phyloP scores from a whole-genome alignment of 345 rosid genomes.

The Populus nigra region DNA sequence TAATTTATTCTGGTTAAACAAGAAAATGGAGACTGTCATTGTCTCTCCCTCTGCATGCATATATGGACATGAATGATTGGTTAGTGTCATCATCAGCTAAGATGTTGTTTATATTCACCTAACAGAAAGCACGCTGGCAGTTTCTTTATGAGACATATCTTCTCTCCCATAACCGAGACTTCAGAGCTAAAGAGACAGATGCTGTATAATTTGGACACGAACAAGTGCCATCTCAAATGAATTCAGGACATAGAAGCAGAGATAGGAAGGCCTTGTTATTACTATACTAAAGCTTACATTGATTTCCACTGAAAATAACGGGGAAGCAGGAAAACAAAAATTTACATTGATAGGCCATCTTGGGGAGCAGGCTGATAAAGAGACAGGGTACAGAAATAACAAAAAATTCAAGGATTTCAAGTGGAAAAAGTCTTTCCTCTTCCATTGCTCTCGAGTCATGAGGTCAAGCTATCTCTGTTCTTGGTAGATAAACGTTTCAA shows the following conservation, averaged over 20 bases:
- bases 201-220: neutral
- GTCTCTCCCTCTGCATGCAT: neutral
- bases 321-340: conserved; percentile 1
- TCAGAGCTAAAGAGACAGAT: neutral
- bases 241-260: neutral
- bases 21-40: neutral
- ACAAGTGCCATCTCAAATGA: neutral
- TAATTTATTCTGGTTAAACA: neutral
- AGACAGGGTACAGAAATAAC: neutral
- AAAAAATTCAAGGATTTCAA: neutral
- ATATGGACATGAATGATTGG: neutral
- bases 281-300: conserved; percentile 25
- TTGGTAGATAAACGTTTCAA: conserved; percentile 74
- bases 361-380: conserved; percentile 9
- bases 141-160: neutral
- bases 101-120: neutral
- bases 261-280: neutral
- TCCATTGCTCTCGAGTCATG: conserved; percentile 7
- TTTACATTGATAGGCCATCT: conserved; percentile 20
- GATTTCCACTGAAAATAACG: conserved; percentile 6
- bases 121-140: neutral
- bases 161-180: neutral
- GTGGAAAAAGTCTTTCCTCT: neutral
- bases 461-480: conserved; percentile 30
- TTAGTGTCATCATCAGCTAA: neutral